Base-by-base conservation (phyloP, 1,139 yeast species). In the Candida glucosophila region DNA sequence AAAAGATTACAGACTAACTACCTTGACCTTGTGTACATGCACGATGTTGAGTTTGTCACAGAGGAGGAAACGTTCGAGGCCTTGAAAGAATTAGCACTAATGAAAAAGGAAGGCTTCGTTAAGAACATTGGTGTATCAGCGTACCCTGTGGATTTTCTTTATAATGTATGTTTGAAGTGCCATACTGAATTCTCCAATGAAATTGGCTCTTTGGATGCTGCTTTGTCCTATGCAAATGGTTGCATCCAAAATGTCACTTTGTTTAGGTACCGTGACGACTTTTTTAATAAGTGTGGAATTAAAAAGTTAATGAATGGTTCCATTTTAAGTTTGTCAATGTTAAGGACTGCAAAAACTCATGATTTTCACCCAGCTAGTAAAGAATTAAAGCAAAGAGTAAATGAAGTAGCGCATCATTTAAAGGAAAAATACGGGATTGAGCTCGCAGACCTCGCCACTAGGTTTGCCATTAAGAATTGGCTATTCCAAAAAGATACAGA, bases 261-360 rank as follows among this genome's bases (percentile, higher is more conserved):
- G 24, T 57, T 62, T 19, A 56, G 67, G 1, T 69, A 67, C 38
- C 61, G 65, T 34, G 61, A 64, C 5, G 55, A 54, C 28, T 74
- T 85, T 38, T 48, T 64, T 25, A 31, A 39, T 1, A 73, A 71
- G 2, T 73, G 82, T 15, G 71, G 73, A 2, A 57, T 88, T 14
- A 58, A 64, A 33, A 52, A 62, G 33, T 51, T 88, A 13, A 52
- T 78, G 47, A 83, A 82, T 44, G 96, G 92, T 2, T 81, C 95
- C 1, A 86, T 92, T 22, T 60, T 88, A 35, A 75, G 90, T 32
- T 88, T 88, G 97, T 82, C 95, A 2, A 52, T 88, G 31, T 58
- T 88, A 30, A 66, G 94, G 34, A 67, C 79, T 0, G 74, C 64
- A 14, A 57, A 63, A 14, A 81, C 95, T 1, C 80, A 71, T 36